Evolutionary conservation across 2,329 filamentous ascomycete genomes (phyloP).

Genomic region (Aspergillus pseudoterreus): DNA sequence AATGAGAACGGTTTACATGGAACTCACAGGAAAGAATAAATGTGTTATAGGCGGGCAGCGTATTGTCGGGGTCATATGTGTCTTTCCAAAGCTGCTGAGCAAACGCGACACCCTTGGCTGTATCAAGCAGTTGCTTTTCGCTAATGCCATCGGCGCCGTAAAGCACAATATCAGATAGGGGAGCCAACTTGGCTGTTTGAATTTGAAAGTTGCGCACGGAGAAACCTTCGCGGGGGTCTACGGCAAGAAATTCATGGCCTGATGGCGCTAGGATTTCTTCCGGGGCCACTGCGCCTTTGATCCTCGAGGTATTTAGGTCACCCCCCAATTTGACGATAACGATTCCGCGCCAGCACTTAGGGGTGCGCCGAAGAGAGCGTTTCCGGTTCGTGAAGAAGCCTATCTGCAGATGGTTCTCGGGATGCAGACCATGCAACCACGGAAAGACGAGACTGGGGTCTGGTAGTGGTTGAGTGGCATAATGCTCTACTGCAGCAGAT

Average conservation of each 20-base stretch:
- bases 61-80: constrained; percentile 55
- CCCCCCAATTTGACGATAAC: constrained; percentile 87
- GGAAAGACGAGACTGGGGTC: constrained; percentile 86
- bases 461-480: constrained; percentile 75
- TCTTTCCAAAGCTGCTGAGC: constrained; percentile 75
- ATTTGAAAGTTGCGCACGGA: constrained; percentile 98
- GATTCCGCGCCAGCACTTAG: constrained; percentile 73
- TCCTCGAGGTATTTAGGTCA: constrained; percentile 66
- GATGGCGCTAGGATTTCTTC: constrained; percentile 68
- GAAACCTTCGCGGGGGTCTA: constrained; percentile 85
- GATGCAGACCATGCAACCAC: constrained; percentile 91
- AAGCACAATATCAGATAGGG: constrained; percentile 85
- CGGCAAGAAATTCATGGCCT: constrained; percentile 67
- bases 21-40: constrained; percentile 65
- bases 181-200: constrained; percentile 81
- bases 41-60: constrained; percentile 71
- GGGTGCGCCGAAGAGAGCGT: constrained; percentile 65
- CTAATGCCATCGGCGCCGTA: constrained; percentile 71
- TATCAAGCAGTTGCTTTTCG: constrained; percentile 61
- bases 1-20: not conserved
- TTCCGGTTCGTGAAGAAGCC: constrained; percentile 82
- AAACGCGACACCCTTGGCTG: constrained; percentile 61
- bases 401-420: constrained; percentile 81
- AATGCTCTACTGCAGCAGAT: constrained; percentile 69
- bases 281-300: constrained; percentile 83